Evolutionary conservation across 441 rosid genomes (phyloP).

Genomic region (Syzygium syzygioides): DNA sequence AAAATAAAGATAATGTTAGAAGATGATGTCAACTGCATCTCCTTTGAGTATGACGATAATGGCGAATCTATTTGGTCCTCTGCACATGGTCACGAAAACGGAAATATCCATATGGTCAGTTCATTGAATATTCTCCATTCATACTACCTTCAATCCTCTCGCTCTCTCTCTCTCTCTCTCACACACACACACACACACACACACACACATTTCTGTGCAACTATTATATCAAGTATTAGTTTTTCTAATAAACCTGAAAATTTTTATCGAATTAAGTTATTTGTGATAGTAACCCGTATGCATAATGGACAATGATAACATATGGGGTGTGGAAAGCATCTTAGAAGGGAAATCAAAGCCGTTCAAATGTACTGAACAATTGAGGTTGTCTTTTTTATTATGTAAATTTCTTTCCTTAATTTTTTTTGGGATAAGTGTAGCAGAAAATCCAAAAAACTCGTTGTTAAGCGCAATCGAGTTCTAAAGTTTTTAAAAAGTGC

Average conservation of each 20-base stretch:
- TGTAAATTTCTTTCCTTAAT: too few species aligned
- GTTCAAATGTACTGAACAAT: too few species aligned
- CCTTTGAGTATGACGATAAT: not conserved
- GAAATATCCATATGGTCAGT: not conserved
- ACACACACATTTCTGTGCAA: too few species aligned
- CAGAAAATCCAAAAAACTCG: too few species aligned
- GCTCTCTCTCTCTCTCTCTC: not conserved
- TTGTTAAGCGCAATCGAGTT: not conserved
- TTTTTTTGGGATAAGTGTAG: not conserved
- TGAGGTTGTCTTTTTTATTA: too few species aligned
- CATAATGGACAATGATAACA: not conserved
- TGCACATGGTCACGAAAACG: not conserved
- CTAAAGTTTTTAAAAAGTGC: not conserved
- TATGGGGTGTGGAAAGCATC: not conserved
- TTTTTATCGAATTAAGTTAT: not conserved
- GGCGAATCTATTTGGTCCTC: not conserved
- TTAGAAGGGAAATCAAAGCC: not conserved
- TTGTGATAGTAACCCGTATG: not conserved
- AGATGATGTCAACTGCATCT: not conserved
- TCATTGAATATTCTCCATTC: not conserved
- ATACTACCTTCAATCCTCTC: not conserved
- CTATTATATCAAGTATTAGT: not conserved
- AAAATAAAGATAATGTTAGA: not conserved
- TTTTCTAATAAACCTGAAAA: not conserved
- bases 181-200: too few species aligned